phyloP scores from a whole-genome alignment of 2,329 filamentous ascomycete species.

The Botrytis squamosa region DNA sequence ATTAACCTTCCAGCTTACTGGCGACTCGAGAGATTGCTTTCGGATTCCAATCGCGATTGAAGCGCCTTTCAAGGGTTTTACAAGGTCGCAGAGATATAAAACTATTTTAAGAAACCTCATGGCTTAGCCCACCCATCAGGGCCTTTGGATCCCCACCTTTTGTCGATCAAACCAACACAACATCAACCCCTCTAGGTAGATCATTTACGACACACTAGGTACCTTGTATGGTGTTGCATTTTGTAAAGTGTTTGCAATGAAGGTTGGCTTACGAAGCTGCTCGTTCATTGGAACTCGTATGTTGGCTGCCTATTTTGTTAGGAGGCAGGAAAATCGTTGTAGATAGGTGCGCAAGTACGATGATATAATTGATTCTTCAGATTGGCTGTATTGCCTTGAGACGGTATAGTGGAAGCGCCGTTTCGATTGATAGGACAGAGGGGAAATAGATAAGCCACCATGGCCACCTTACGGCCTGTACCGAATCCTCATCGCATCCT shows the following conservation, averaged over 20 bases:
- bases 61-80: neutral
- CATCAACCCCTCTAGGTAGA: neutral
- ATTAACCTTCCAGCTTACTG: neutral
- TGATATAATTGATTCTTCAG: neutral
- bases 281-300: neutral
- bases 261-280: neutral
- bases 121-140: neutral
- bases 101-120: slow-evolving; percentile 16
- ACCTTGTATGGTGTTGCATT: slow-evolving; percentile 6
- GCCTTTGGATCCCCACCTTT: slow-evolving; percentile 5
- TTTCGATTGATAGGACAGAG: neutral
- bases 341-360: neutral
- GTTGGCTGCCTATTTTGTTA: neutral
- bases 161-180: slow-evolving; percentile 12
- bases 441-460: slow-evolving; percentile 15
- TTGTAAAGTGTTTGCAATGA: neutral
- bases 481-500: slow-evolving; percentile 1
- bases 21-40: slow-evolving; percentile 1
- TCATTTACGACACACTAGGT: neutral
- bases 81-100: neutral
- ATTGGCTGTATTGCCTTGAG: neutral
- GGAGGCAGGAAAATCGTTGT: neutral
- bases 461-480: slow-evolving; percentile 6
- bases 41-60: neutral
- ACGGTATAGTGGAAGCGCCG: neutral